These are phyloP conservation scores for Aspergillus ruber DNA, from an alignment of 2,329 filamentous ascomycete genomes.

Conservation along the genomic window DNA sequence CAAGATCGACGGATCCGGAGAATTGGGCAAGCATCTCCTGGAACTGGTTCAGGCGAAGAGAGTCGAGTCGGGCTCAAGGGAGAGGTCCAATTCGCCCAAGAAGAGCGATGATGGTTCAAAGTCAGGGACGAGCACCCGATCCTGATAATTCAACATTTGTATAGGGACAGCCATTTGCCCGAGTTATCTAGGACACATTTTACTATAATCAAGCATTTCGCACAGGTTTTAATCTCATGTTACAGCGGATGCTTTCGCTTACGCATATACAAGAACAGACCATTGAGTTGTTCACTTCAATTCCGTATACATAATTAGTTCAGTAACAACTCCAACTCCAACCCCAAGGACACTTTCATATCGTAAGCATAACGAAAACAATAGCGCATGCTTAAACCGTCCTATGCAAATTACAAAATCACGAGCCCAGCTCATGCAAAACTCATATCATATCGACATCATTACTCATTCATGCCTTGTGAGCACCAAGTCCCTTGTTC, in stretches of 20 bases:
- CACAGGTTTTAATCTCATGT: too few relatives aligned
- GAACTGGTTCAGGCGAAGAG: constrained; percentile 40
- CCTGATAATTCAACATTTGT: not conserved
- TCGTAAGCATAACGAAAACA: not conserved
- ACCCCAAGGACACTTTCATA: not conserved
- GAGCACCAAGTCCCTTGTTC: constrained; percentile 27
- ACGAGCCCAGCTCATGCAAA: not conserved
- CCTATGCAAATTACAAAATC: not conserved
- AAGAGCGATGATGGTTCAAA: not conserved
- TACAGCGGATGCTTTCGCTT: too few relatives aligned
- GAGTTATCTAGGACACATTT: too few relatives aligned
- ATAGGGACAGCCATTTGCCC: not conserved
- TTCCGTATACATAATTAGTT: too few relatives aligned
- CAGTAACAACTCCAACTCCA: not conserved
- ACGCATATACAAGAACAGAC: too few relatives aligned
- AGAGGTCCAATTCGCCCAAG: not conserved
- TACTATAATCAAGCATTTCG: too few relatives aligned
- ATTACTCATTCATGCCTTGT: not conserved
- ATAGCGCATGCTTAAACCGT: not conserved
- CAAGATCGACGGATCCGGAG: constrained; percentile 72
- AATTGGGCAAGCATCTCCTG: constrained; percentile 63
- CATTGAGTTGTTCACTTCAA: too few relatives aligned
- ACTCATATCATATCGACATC: not conserved
- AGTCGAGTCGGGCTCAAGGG: constrained; percentile 11
- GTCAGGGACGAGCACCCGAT: not conserved